phyloP scores from a whole-genome alignment of 164 flowering plant species.

The Berberis vulgaris region DNA sequence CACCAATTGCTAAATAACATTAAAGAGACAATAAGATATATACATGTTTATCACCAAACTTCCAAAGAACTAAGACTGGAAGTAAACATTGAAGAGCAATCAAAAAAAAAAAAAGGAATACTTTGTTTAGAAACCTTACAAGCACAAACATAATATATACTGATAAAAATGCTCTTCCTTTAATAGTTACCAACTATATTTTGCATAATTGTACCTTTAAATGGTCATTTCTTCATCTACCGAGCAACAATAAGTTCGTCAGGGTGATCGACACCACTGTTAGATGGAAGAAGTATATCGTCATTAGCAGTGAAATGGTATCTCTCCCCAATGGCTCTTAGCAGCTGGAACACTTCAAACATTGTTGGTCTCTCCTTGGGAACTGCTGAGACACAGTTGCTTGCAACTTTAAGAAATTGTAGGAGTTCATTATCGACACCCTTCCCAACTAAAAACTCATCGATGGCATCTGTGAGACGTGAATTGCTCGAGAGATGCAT shows the following conservation, averaged over 20 bases:
- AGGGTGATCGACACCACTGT: not conserved
- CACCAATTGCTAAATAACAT: no score
- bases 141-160: no score
- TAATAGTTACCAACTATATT: not conserved
- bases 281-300: not conserved
- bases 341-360: constrained; percentile 9
- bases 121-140: no score
- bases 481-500: constrained; percentile 4
- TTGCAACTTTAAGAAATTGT: constrained; percentile 10
- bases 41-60: no score
- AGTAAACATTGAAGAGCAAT: no score
- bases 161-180: no score
- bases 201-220: constrained; percentile 5
- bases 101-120: no score
- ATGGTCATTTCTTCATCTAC: not conserved
- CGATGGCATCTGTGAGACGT: constrained; percentile 7
- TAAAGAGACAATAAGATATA: no score
- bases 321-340: constrained; percentile 10
- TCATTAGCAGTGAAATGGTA: constrained; percentile 8
- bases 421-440: constrained; percentile 5
- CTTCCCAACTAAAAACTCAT: not conserved
- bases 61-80: no score
- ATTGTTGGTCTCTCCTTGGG: constrained; percentile 13
- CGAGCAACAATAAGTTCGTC: constrained; percentile 13
- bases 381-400: constrained; percentile 4